Percentiles rank a stretch among this genome's conserved stretches.
Evolutionary conservation across 148 eudicot species (phyloP).

Genomic region (Beta vulgaris): DNA sequence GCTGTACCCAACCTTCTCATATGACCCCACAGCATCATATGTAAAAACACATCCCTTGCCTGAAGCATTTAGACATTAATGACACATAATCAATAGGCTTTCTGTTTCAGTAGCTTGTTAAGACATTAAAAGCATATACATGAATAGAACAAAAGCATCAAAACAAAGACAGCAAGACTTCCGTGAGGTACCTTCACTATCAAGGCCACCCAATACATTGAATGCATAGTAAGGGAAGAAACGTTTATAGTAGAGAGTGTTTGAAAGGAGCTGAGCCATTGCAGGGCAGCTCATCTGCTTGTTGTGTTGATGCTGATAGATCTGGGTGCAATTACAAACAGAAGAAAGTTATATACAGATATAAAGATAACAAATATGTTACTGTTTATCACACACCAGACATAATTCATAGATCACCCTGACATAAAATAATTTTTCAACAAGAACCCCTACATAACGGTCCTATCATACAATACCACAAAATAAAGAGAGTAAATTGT

Average conservation of each 20-base stretch:
- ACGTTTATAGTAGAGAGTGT: constrained; percentile 92
- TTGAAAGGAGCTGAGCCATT: constrained; percentile 96
- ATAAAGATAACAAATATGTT: not conserved
- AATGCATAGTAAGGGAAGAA: constrained; percentile 94
- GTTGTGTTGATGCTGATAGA: constrained; percentile 93
- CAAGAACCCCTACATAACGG: not conserved
- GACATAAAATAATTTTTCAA: not conserved
- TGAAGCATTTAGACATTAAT: constrained; percentile 26
- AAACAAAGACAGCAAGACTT: not conserved
- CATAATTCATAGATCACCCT: not conserved
- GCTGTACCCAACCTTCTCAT: constrained; percentile 95
- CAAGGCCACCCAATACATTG: constrained; percentile 92
- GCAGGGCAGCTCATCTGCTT: constrained; percentile 99
- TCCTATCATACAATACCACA: not conserved
- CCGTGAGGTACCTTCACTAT: constrained; percentile 57
- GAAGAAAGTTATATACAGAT: not conserved
- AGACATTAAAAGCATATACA: not conserved
- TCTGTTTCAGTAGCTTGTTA: not conserved
- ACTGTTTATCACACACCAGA: not conserved
- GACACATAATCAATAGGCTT: not conserved
- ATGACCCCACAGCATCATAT: constrained; percentile 98
- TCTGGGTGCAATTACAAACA: constrained; percentile 37
- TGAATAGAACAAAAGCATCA: not conserved
- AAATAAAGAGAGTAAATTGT: not conserved
- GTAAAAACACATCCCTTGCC: constrained; percentile 98